These are phyloP conservation scores for Polygonum aviculare DNA, from an alignment of 148 eudicot species.

Conservation along the genomic window DNA sequence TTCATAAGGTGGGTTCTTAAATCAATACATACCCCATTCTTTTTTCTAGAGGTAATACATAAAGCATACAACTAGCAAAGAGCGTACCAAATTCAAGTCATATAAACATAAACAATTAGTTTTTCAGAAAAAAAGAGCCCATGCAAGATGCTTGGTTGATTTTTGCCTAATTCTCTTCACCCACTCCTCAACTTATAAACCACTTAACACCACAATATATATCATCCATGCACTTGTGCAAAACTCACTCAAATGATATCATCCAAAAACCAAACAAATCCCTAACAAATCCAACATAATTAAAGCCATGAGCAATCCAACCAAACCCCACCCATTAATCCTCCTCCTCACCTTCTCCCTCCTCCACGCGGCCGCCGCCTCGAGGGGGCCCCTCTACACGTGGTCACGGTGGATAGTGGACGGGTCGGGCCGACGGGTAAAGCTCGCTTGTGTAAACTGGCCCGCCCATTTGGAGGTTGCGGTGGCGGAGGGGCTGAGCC, in stretches of 20 bases:
- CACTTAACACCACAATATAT: neutral
- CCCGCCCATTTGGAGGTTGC: slow-evolving; percentile 4
- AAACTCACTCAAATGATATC: neutral
- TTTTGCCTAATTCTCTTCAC: neutral
- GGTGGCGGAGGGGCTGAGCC: slow-evolving; percentile 11
- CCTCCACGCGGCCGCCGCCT: neutral
- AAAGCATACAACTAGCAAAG: too few species aligned
- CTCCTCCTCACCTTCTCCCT: neutral
- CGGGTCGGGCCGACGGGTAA: neutral
- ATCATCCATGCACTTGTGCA: neutral
- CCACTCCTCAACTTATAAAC: neutral
- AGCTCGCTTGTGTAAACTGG: slow-evolving; percentile 12
- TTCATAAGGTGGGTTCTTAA: too few species aligned
- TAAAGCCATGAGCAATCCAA: neutral
- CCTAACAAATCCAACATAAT: neutral
- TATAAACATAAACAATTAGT: neutral
- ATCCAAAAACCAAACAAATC: neutral
- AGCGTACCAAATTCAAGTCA: neutral
- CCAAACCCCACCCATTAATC: neutral
- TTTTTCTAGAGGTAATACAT: too few species aligned
- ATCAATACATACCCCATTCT: too few species aligned
- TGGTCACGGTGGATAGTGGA: slow-evolving; percentile 5
- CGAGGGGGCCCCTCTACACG: neutral
- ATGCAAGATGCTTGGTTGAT: neutral
- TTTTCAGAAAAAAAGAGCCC: neutral